Evolutionary conservation across 768 basidiomycete genomes (phyloP).

Genomic region (Lanmaoa pseudosensibilis): DNA sequence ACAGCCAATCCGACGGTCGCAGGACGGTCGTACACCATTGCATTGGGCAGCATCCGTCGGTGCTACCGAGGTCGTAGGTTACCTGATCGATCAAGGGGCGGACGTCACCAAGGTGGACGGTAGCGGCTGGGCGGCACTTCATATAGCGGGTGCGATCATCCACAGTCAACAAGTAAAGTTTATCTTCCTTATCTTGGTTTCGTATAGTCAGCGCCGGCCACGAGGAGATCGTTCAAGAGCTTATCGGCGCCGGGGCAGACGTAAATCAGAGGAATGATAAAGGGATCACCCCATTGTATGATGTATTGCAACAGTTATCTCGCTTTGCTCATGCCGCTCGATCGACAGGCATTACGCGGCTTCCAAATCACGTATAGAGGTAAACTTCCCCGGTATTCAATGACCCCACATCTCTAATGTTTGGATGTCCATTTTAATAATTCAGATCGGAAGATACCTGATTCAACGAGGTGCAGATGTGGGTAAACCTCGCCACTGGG

Average conservation of each 20-base stretch:
- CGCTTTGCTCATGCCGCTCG: slow-evolving; percentile 6
- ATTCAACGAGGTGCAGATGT: slow-evolving; percentile 91
- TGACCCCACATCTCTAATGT: slow-evolving; percentile 18
- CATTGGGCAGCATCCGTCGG: slow-evolving; percentile 85
- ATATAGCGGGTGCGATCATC: slow-evolving; percentile 62
- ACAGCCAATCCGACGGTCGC: background rate
- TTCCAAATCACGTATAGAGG: slow-evolving; percentile 86
- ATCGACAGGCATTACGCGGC: slow-evolving; percentile 82
- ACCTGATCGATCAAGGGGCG: slow-evolving; percentile 68
- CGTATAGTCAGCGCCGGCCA: slow-evolving; percentile 76
- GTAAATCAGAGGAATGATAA: slow-evolving; percentile 79
- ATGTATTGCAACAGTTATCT: background rate
- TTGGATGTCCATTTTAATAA: slow-evolving; percentile 28
- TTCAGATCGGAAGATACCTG: slow-evolving; percentile 83
- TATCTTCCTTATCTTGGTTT: slow-evolving; percentile 2
- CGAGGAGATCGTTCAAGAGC: slow-evolving; percentile 69
- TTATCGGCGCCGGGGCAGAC: slow-evolving; percentile 81
- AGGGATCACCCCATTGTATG: slow-evolving; percentile 81
- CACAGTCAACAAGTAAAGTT: background rate
- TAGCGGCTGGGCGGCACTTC: slow-evolving; percentile 76
- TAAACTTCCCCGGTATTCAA: slow-evolving; percentile 36
- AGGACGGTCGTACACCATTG: slow-evolving; percentile 82
- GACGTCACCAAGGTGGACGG: slow-evolving; percentile 64
- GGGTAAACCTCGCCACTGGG: slow-evolving; percentile 40
- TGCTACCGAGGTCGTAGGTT: slow-evolving; percentile 62